A percentile compares a stretch with the other conserved stretches of the same genome.
phyloP scores from a whole-genome alignment of 257 asterid genomes.

The Fraxinus pennsylvanica region DNA sequence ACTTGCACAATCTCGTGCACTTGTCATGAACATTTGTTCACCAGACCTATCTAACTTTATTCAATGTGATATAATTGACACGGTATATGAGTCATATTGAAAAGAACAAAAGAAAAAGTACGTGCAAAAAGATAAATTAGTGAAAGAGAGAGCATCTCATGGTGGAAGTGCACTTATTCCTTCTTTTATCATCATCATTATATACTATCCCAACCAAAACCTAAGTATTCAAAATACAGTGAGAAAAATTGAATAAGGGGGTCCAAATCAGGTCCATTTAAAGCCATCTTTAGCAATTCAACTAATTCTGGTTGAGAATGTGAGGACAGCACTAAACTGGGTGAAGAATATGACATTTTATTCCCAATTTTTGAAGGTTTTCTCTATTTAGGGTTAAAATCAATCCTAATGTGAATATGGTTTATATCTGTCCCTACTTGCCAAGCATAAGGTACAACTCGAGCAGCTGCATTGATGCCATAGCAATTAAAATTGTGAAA shows the following conservation, averaged over 20 bases:
- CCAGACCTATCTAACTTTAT: no score
- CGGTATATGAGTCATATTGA: no score
- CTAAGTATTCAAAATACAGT: neutral
- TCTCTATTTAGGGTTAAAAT: neutral
- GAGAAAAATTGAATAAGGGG: neutral
- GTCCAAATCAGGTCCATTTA: neutral
- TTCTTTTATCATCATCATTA: neutral
- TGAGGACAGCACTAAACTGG: constrained; percentile 27
- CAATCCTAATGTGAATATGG: neutral
- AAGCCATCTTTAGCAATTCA: neutral
- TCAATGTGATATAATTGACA: no score
- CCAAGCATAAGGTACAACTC: neutral
- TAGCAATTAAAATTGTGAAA: neutral
- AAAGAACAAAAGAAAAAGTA: no score
- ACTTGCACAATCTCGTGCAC: neutral
- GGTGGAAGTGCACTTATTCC: constrained; percentile 20
- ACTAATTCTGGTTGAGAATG: constrained; percentile 31
- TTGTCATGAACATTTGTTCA: no score
- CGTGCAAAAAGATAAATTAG: neutral
- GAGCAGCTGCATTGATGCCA: neutral
- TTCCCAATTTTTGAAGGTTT: neutral
- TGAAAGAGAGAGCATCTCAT: neutral
- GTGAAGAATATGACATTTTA: constrained; percentile 8
- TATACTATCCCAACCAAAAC: constrained; percentile 3
- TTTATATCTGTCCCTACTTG: neutral